These are phyloP conservation scores for Tulasnella sp. DNA, from an alignment of 768 basidiomycete genomes.

Conservation along the genomic window DNA sequence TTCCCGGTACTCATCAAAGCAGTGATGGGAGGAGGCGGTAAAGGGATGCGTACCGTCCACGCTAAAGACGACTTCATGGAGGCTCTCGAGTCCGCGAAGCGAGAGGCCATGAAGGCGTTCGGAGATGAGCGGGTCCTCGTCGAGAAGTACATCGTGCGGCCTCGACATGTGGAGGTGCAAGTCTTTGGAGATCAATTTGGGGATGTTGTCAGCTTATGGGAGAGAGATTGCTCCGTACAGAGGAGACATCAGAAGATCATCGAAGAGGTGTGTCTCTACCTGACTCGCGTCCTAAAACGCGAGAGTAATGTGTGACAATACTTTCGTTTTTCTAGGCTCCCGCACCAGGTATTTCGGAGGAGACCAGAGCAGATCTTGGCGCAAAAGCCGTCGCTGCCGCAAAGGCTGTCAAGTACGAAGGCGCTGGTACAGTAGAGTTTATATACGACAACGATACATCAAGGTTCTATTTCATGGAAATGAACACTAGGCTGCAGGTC, in stretches of 20 bases:
- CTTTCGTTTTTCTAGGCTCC: constrained; percentile 49
- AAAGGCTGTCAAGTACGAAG: constrained; percentile 80
- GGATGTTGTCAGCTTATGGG: constrained; percentile 88
- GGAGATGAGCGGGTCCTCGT: constrained; percentile 78
- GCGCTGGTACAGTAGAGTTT: constrained; percentile 92
- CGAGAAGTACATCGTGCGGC: constrained; percentile 78
- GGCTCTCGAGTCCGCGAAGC: constrained; percentile 73
- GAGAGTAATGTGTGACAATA: too few relatives aligned
- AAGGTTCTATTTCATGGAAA: constrained; percentile 93
- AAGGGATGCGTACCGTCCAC: constrained; percentile 82
- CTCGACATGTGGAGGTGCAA: constrained; percentile 89
- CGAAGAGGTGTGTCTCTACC: constrained; percentile 49
- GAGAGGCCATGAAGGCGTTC: constrained; percentile 81
- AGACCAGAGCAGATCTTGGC: constrained; percentile 69
- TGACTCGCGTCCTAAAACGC: neutral
- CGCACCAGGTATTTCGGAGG: constrained; percentile 72
- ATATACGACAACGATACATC: constrained; percentile 87
- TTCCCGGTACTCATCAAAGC: constrained; percentile 94
- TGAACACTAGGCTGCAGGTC: constrained; percentile 54
- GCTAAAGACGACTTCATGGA: constrained; percentile 61
- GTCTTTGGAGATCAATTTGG: constrained; percentile 79
- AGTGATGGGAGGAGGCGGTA: constrained; percentile 91
- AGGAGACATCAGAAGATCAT: constrained; percentile 92
- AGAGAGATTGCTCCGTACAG: constrained; percentile 87
- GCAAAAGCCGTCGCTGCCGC: constrained; percentile 89